Conservation (phyloP, 768 basidiomycete genomes). For the Pleurotus citrinopileatus region DNA sequence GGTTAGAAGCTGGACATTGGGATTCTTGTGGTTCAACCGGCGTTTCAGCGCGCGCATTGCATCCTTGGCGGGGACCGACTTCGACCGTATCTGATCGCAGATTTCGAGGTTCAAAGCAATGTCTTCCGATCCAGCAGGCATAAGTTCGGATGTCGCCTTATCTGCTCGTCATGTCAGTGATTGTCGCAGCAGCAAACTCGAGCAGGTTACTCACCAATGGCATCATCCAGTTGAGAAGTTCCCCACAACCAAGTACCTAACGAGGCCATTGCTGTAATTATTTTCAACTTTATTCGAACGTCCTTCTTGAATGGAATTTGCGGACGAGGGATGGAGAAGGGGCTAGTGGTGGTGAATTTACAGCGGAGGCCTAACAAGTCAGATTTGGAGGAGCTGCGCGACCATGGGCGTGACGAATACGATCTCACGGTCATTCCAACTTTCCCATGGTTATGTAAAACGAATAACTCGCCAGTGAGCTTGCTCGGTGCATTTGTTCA, state of each 20-base stretch:
- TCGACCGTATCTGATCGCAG: constrained; percentile 94
- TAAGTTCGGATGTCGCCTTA: constrained; percentile 90
- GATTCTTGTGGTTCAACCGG: constrained; percentile 90
- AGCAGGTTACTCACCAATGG: constrained; percentile 56
- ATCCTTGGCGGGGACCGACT: constrained; percentile 79
- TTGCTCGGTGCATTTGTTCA: too few relatives aligned
- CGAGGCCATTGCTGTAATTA: constrained; percentile 14
- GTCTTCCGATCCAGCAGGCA: constrained; percentile 82
- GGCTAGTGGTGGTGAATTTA: too few relatives aligned
- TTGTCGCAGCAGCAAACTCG: constrained; percentile 6
- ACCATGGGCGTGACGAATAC: too few relatives aligned
- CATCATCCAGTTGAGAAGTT: constrained; percentile 78
- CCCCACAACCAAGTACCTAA: constrained; percentile 69
- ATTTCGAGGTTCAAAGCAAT: constrained; percentile 94
- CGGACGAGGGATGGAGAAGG: too few relatives aligned
- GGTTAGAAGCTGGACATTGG: constrained; percentile 90
- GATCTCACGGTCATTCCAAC: too few relatives aligned
- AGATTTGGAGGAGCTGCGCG: too few relatives aligned
- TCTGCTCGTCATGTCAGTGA: constrained; percentile 42
- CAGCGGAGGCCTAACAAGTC: too few relatives aligned
- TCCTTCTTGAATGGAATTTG: too few relatives aligned
- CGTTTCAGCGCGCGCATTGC: constrained; percentile 88
- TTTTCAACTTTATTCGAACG: too few relatives aligned
- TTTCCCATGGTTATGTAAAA: too few relatives aligned
- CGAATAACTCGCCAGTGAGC: too few relatives aligned